A percentile compares a stretch with the other conserved stretches of the same genome.
phyloP scores from a whole-genome alignment of 345 rosid genomes.

The Eucalyptus caleyi region DNA sequence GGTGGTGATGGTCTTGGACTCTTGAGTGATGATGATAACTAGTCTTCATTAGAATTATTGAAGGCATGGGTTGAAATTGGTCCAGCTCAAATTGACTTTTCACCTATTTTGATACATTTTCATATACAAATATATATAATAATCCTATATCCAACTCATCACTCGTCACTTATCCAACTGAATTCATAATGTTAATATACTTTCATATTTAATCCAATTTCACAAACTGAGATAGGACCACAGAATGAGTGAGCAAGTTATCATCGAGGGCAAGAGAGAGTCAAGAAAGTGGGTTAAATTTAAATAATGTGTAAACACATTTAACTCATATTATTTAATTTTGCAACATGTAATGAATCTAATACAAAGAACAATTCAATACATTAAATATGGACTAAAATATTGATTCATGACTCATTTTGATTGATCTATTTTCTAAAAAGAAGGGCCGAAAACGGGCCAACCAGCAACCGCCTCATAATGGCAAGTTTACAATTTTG shows the following conservation, averaged over 20 bases:
- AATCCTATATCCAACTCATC: background rate
- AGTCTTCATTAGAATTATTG: background rate
- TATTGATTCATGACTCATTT: background rate
- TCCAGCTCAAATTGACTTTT: background rate
- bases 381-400: background rate
- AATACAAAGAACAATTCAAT: background rate
- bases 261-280: background rate
- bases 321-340: too few relatives aligned
- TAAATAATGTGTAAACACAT: background rate
- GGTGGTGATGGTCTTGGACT: background rate
- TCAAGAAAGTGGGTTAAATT: too few relatives aligned
- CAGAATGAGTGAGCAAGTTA: background rate
- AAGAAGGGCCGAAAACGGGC: background rate
- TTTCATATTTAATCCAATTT: background rate
- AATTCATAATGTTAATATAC: too few relatives aligned
- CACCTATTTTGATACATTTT: too few relatives aligned
- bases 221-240: background rate
- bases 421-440: background rate
- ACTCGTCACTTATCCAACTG: background rate
- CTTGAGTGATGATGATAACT: background rate
- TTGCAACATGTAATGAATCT: too few relatives aligned
- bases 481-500: background rate
- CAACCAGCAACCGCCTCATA: rapidly evolving
- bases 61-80: background rate
- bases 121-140: too few relatives aligned